Percentiles rank a stretch among this genome's conserved stretches.
phyloP scores from a whole-genome alignment of 139 green algal species.

The Closterium sp. region DNA sequence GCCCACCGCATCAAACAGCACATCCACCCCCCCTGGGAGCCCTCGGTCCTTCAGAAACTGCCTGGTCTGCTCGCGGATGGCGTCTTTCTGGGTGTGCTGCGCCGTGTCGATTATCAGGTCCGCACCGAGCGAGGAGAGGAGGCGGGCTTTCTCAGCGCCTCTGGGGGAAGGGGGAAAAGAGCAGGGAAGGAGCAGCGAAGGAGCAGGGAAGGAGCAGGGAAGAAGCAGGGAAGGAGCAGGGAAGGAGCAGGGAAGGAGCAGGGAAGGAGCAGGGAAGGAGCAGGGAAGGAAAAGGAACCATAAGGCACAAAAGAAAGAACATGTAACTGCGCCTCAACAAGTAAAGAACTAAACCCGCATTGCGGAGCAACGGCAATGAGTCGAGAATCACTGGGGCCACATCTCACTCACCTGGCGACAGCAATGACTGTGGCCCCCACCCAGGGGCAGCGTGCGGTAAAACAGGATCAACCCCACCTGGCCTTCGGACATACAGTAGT shows the following conservation, averaged over 20 bases:
- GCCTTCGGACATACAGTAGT: no score
- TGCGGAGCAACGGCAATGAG: background rate
- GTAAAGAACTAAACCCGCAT: no score
- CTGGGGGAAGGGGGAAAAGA: background rate
- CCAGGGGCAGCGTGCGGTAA: no score
- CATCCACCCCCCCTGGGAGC: conserved; percentile 63
- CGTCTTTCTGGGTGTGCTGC: background rate
- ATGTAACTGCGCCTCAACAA: no score
- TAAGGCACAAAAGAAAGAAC: background rate
- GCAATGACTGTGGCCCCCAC: background rate
- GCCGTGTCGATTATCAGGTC: conserved; percentile 64
- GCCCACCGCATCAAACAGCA: conserved; percentile 83
- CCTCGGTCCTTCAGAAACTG: background rate
- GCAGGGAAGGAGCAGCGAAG: background rate
- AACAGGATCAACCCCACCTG: no score
- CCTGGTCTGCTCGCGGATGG: background rate
- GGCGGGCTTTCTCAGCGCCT: conserved; percentile 50
- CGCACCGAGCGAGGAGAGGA: conserved; percentile 56
- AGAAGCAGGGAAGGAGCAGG: background rate
- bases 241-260: no score
- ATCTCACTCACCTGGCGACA: background rate
- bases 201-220: background rate
- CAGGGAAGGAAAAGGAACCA: background rate
- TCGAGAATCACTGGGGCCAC: no score
- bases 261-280: background rate